These are phyloP conservation scores for Discostella stelligera DNA, from an alignment of 352 stramenopile species.

Conservation along the genomic window DNA sequence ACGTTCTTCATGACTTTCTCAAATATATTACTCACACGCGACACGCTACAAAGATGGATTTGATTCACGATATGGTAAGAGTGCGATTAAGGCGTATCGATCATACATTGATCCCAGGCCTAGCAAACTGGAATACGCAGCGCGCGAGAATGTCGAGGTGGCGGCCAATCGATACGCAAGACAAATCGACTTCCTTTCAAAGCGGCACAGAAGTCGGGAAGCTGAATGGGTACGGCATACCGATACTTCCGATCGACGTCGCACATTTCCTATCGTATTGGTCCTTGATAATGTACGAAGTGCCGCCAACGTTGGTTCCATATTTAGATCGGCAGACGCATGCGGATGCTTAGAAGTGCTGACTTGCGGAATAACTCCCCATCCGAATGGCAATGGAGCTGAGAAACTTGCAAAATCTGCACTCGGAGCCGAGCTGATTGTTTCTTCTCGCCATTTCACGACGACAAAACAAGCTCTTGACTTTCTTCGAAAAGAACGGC, in stretches of 20 bases:
- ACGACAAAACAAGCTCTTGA: constrained; percentile 67
- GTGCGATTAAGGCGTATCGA: constrained; percentile 74
- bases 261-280: constrained; percentile 71
- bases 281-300: constrained; percentile 82
- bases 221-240: constrained; percentile 74
- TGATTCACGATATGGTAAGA: constrained; percentile 61
- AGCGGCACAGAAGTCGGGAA: constrained; percentile 65
- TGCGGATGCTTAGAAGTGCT: constrained; percentile 60
- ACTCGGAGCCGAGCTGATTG: constrained; percentile 68
- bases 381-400: constrained; percentile 67
- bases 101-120: constrained; percentile 67
- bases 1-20: too few relatives aligned
- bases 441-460: constrained; percentile 68
- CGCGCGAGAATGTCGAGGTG: constrained; percentile 53
- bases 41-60: constrained; percentile 41
- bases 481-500: constrained; percentile 45
- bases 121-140: constrained; percentile 36
- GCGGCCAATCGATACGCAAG: constrained; percentile 54
- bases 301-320: constrained; percentile 79
- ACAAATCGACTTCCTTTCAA: constrained; percentile 80
- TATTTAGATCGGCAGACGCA: constrained; percentile 79
- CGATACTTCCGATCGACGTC: constrained; percentile 41
- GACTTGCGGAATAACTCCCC: constrained; percentile 77
- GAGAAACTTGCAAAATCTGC: constrained; percentile 80
- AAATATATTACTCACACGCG: constrained; percentile 3